phyloP scores from a whole-genome alignment of 192 early-diverging fungal species.

The Gamsiella multidivaricata region DNA sequence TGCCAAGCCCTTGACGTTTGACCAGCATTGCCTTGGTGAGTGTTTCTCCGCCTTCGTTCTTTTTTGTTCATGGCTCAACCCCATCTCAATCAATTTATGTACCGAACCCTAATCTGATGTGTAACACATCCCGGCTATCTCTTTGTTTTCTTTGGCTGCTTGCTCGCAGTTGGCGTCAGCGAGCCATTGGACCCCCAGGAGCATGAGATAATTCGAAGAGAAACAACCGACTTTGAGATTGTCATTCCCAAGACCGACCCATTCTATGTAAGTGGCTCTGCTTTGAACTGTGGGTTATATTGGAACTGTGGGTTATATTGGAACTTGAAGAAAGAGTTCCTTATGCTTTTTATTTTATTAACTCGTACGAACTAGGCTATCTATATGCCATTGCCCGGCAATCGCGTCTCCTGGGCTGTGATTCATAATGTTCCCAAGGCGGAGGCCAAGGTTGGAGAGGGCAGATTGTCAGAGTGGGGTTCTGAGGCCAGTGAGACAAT shows the following conservation, averaged over 20 bases:
- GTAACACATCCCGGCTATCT: too few relatives aligned
- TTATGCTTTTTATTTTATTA: neutral
- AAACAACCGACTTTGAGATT: conserved; percentile 48
- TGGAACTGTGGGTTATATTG: neutral
- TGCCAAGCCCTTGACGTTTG: conserved; percentile 39
- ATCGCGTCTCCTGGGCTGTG: conserved; percentile 48
- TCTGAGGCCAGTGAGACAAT: conserved; percentile 36
- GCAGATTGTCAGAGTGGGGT: conserved; percentile 41
- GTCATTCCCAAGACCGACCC: conserved; percentile 49
- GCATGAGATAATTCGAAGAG: conserved; percentile 29
- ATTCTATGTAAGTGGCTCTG: conserved; percentile 30
- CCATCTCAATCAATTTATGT: too few relatives aligned
- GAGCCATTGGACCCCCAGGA: conserved; percentile 40
- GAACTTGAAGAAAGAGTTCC: neutral
- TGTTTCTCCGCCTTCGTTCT: too few relatives aligned
- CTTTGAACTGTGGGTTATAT: neutral
- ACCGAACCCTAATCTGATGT: too few relatives aligned
- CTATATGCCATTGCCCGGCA: conserved; percentile 45
- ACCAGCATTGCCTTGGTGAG: conserved; percentile 48
- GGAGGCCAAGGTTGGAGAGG: conserved; percentile 23
- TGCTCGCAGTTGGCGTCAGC: conserved; percentile 34
- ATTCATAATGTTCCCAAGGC: conserved; percentile 40
- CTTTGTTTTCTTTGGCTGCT: neutral
- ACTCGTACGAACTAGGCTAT: conserved; percentile 19
- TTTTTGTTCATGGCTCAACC: neutral